phyloP scores from a whole-genome alignment of 352 stramenopile genomes.

The Pythium angustatum region DNA sequence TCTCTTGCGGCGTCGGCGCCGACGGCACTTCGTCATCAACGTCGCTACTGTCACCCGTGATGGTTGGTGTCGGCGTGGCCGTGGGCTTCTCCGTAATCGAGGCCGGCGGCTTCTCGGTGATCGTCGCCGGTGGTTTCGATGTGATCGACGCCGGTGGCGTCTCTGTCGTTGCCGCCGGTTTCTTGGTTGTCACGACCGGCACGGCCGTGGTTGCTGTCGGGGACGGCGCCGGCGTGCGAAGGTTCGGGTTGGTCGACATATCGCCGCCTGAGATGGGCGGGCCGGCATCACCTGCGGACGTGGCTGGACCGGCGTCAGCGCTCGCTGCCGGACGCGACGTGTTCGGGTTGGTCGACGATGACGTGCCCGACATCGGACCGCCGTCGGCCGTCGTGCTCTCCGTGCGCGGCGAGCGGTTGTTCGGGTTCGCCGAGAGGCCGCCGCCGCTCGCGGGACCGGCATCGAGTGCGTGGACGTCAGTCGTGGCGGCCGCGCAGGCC shows the following conservation, averaged over 20 bases:
- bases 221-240: conserved; percentile 4
- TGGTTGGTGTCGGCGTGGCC: not conserved
- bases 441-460: conserved; percentile 13
- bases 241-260: conserved; percentile 23
- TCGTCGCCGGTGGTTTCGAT: not conserved
- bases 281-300: not conserved
- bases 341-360: conserved; percentile 18
- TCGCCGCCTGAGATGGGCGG: conserved; percentile 21
- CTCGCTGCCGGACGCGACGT: not conserved
- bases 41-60: not conserved
- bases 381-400: conserved; percentile 11
- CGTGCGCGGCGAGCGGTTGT: conserved; percentile 13
- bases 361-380: conserved; percentile 19
- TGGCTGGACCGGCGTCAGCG: conserved; percentile 3
- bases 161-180: not conserved
- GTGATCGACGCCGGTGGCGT: not conserved
- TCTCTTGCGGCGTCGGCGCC: conserved; percentile 2
- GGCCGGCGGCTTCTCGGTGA: conserved; percentile 5
- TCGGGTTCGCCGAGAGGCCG: conserved; percentile 16
- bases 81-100: not conserved
- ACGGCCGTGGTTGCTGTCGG: not conserved
- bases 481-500: conserved; percentile 9
- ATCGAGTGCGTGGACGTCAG: conserved; percentile 8
- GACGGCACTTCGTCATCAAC: not conserved
- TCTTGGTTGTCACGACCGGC: not conserved